Base-by-base conservation (phyloP, 1,284 basidiomycete genomes). In the Tilletia walkeri region DNA sequence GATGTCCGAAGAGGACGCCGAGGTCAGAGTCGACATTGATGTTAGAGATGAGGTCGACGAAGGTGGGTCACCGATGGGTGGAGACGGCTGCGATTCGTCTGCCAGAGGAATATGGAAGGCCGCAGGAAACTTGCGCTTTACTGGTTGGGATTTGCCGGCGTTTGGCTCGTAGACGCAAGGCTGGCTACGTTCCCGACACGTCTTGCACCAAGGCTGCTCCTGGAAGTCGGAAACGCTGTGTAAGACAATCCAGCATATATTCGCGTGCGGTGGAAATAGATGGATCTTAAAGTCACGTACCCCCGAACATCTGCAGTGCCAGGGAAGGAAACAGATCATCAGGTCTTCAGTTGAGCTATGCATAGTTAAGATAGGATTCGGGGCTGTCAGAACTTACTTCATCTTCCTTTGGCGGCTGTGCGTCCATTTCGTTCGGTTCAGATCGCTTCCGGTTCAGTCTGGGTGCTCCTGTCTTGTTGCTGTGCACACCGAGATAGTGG, bases 151-250 rank as follows among this genome's bases (percentile, higher is more conserved):
- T 14, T 56, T 56, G 16, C 54, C 24, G 24, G 20, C 54, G 6
- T 20, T 24, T 0, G 54, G 54, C 54, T 56, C 54, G 20, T 56
- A 56, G 10, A 56, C 54, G 54, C 54, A 56, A 34, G 54, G 24
- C 34, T 56, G 54, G 10, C 24, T 30, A 12, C 54, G 54, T 6
- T 56, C 54, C 20, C 54, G 54, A 14, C 54, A 56, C 3, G 54
- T 56, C 54, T 56, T 56, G 54, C 54, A 56, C 54, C 54, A 56
- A 56, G 54, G 54, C 20, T 56, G 54, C 54, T 56, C 54, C 54
- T 56, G 54, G 34, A 14, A 34, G 54, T 30, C 2, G 14, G 14
- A 45, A 45, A 45, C 41, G 3, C 3, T 45, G 14, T 45, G 41
- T 45, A 0, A 45, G 41, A 45, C 41, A 14, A 45, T 14, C 14